phyloP scores from a whole-genome alignment of 2,329 filamentous ascomycete genomes.

The Fusarium euwallaceae region DNA sequence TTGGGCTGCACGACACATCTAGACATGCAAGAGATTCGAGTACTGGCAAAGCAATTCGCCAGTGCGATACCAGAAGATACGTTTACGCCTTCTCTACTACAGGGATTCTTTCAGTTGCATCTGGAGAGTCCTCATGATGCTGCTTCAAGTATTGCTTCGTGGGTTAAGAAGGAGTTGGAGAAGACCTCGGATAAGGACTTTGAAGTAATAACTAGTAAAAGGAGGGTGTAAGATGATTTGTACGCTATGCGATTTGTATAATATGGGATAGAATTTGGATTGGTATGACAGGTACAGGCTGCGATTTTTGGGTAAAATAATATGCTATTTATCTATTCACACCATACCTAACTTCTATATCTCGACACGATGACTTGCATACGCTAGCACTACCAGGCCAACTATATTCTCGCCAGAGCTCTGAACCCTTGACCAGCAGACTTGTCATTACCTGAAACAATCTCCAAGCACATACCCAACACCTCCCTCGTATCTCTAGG shows the following conservation, averaged over 20 bases:
- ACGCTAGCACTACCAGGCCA: neutral
- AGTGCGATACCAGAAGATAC: conserved; percentile 62
- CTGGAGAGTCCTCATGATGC: conserved; percentile 56
- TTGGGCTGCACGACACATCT: conserved; percentile 43
- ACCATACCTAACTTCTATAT: neutral
- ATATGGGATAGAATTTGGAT: neutral
- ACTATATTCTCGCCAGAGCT: conserved; percentile 24
- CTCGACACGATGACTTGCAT: neutral
- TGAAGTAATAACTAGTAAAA: conserved; percentile 42
- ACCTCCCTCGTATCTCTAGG: conserved; percentile 41
- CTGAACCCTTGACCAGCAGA: neutral
- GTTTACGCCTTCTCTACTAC: conserved; percentile 64
- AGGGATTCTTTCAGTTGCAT: conserved; percentile 62
- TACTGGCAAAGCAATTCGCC: conserved; percentile 68
- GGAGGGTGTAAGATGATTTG: conserved; percentile 24
- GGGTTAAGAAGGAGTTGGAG: conserved; percentile 54
- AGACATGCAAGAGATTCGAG: conserved; percentile 48
- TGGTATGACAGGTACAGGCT: neutral
- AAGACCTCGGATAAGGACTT: conserved; percentile 48
- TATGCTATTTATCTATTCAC: neutral
- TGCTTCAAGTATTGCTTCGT: conserved; percentile 49
- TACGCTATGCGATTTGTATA: conserved; percentile 9
- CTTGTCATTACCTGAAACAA: conserved; percentile 32
- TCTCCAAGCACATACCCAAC: conserved; percentile 52
- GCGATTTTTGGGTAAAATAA: neutral